Evolutionary conservation across 2,329 filamentous ascomycete species (phyloP).

Genomic region (Fusarium vanettenii): DNA sequence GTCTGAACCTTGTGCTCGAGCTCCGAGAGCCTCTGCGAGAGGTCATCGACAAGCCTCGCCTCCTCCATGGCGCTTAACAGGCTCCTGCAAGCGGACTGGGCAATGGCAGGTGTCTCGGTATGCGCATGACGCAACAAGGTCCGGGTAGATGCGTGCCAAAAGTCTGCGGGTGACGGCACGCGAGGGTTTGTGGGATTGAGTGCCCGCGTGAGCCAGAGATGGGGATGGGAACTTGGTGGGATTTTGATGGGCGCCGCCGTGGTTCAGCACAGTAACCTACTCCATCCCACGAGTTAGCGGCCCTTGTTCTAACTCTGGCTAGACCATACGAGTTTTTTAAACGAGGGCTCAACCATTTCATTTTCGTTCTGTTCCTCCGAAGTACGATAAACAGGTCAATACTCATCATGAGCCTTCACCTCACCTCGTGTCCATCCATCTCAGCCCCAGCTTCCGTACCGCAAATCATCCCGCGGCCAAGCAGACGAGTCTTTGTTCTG

Average conservation of each 20-base stretch:
- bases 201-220: conserved; percentile 32
- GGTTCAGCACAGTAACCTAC: not conserved
- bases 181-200: conserved; percentile 32
- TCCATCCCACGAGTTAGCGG: conserved; percentile 15
- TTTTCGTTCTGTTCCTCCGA: conserved; percentile 3
- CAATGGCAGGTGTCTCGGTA: conserved; percentile 46
- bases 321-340: conserved; percentile 31
- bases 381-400: not conserved
- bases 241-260: conserved; percentile 24
- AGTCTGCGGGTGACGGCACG: conserved; percentile 27
- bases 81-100: conserved; percentile 46
- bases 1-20: conserved; percentile 68
- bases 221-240: conserved; percentile 25
- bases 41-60: conserved; percentile 61
- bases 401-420: conserved; percentile 18
- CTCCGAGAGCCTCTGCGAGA: conserved; percentile 65
- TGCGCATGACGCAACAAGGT: conserved; percentile 51
- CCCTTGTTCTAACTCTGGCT: conserved; percentile 29
- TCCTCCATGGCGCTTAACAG: conserved; percentile 54
- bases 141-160: conserved; percentile 29
- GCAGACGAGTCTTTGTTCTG: conserved; percentile 9
- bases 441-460: not conserved
- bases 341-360: conserved; percentile 19
- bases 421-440: conserved; percentile 16
- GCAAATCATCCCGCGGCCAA: conserved; percentile 20